These are phyloP conservation scores for Xylariomycetidae sp. DNA, from an alignment of 2,329 filamentous ascomycete genomes.

Conservation along the genomic window DNA sequence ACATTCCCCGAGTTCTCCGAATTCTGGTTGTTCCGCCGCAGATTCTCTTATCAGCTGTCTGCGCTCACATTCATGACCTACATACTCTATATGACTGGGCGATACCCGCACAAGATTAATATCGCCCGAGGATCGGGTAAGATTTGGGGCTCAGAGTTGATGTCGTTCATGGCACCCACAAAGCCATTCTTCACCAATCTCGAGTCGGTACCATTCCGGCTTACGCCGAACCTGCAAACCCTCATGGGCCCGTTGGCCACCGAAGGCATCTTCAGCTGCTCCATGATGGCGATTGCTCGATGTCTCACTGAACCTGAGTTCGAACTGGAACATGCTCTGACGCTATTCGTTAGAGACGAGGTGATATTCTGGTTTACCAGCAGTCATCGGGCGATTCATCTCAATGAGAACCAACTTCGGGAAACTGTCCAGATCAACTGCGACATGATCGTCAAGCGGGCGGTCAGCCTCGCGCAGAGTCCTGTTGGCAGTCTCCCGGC, in stretches of 20 bases:
- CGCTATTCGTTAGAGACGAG: slow-evolving; percentile 93
- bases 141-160: slow-evolving; percentile 92
- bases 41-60: slow-evolving; percentile 94
- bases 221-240: slow-evolving; percentile 93
- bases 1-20: slow-evolving; percentile 86
- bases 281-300: slow-evolving; percentile 92
- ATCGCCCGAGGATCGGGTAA: slow-evolving; percentile 85
- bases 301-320: slow-evolving; percentile 85
- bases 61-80: slow-evolving; percentile 98
- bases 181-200: slow-evolving; percentile 92
- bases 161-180: slow-evolving; percentile 78
- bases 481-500: slow-evolving; percentile 81
- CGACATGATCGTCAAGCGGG: slow-evolving; percentile 87
- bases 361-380: slow-evolving; percentile 96
- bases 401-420: slow-evolving; percentile 65
- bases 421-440: slow-evolving; percentile 82
- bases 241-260: slow-evolving; percentile 94
- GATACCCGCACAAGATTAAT: slow-evolving; percentile 92
- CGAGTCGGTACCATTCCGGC: slow-evolving; percentile 92
- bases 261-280: slow-evolving; percentile 92
- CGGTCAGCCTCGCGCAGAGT: slow-evolving; percentile 74
- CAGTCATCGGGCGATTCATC: slow-evolving; percentile 56
- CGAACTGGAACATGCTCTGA: slow-evolving; percentile 92
- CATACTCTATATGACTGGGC: slow-evolving; percentile 92
- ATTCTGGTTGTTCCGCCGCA: slow-evolving; percentile 97